Conservation (phyloP, 495 filamentous ascomycete species). For the Penicillium paradoxum region DNA sequence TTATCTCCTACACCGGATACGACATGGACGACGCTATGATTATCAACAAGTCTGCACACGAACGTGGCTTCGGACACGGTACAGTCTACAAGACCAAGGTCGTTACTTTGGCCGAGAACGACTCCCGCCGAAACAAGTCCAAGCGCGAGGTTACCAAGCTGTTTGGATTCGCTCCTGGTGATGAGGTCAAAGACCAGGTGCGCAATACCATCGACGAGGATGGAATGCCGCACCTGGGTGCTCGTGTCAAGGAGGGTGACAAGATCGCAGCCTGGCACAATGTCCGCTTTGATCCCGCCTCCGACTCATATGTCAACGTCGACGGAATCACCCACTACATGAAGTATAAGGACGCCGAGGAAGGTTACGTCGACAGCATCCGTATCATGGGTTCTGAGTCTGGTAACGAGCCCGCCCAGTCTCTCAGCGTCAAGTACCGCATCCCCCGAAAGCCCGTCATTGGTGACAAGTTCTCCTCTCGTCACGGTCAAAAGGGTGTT, state of each 20-base stretch:
- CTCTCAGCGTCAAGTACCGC: constrained; percentile 86
- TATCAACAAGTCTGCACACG: constrained; percentile 94
- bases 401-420: constrained; percentile 76
- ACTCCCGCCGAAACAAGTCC: constrained; percentile 51
- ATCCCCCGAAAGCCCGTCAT: constrained; percentile 88
- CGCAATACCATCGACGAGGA: constrained; percentile 73
- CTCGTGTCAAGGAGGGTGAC: constrained; percentile 69
- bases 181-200: constrained; percentile 57
- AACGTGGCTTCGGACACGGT: constrained; percentile 94
- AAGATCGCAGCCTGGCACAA: constrained; percentile 83
- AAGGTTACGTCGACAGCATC: constrained; percentile 86
- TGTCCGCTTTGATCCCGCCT: constrained; percentile 69
- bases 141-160: constrained; percentile 60
- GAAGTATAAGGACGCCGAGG: constrained; percentile 86
- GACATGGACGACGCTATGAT: constrained; percentile 99
- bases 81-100: constrained; percentile 98
- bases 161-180: constrained; percentile 79
- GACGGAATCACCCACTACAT: constrained; percentile 77
- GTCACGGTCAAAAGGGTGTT: constrained; percentile 62
- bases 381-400: constrained; percentile 78
- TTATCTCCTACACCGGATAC: constrained; percentile 97
- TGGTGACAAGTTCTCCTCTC: constrained; percentile 62
- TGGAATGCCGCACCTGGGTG: constrained; percentile 76
- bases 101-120: constrained; percentile 69
- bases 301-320: constrained; percentile 58